Evolutionary conservation across 1,284 basidiomycete genomes (phyloP), one percentile per base, ranked within the genome.

Genomic region (Cerrena zonata): DNA sequence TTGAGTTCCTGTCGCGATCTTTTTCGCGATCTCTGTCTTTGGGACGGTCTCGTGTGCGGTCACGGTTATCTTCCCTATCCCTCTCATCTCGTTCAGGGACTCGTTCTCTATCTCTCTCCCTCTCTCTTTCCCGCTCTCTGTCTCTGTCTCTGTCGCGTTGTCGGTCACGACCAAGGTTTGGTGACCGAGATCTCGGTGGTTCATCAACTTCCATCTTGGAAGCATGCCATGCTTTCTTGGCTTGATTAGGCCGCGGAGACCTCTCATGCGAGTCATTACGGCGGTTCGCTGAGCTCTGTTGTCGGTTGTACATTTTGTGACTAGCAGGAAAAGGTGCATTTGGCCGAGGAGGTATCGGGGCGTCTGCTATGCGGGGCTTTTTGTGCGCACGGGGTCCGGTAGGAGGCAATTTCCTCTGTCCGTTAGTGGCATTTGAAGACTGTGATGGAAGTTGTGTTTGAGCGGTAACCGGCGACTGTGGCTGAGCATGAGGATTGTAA

Each of bases 361-460:
- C 45, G 27, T 85, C 83, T 7, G 81, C 79, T 4, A 88, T 69
- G 11, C 86, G 80, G 15, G 80, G 80, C 61, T 84, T 86, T 71
- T 89, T 89, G 65, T 86, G 75, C 18, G 85, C 85, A 45, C 87
- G 78, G 2, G 87, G 87, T 15, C 79, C 87, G 3, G 86, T 90
- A 0, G 88, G 87, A 10, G 79, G 80, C 2, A 71, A 72, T 63
- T 81, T 86, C n/a, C 69, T 63, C 26, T 67, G 54, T 15, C 72
- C 69, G 48, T 65, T 69, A 12, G 59, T 26, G 2, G 54, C 38
- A 1, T 53, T 27, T 13, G 13, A 21, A 24, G 30, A 7, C 4
- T 21, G 21, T 39, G 47, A 37, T 43, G 57, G 44, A 43, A 62
- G 64, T 61, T 30, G 63, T 55, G 71, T 56, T 55, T 69, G 64